Evolutionary conservation across 1,284 basidiomycete species (phyloP).

Genomic region (Mrakiaceae sp.): DNA sequence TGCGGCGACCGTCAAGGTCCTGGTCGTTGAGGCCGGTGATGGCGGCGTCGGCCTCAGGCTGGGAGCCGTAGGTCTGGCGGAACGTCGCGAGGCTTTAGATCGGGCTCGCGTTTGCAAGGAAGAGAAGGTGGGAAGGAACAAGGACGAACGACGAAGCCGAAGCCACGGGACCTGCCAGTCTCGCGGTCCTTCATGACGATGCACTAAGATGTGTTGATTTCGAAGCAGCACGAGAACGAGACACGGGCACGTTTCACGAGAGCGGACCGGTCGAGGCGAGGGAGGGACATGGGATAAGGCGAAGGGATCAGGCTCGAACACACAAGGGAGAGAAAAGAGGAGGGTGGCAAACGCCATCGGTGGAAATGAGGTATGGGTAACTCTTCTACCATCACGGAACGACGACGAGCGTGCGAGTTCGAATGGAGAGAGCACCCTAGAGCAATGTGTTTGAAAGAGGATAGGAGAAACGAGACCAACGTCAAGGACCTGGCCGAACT

Average conservation of each 20-base stretch:
- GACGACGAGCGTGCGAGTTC: too few relatives aligned
- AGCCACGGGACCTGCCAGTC: constrained; percentile 89
- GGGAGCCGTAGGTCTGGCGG: constrained; percentile 47
- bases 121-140: neutral
- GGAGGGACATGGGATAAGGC: constrained; percentile 3
- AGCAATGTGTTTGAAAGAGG: constrained; percentile 7
- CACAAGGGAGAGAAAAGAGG: constrained; percentile 11
- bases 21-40: constrained; percentile 75
- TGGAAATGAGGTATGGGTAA: neutral
- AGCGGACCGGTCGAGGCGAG: neutral
- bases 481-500: constrained; percentile 58
- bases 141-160: constrained; percentile 64
- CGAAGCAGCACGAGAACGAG: neutral
- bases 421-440: neutral
- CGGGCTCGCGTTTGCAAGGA: neutral
- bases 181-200: constrained; percentile 98
- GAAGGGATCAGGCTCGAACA: neutral
- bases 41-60: constrained; percentile 63
- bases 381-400: too few relatives aligned
- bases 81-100: neutral
- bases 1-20: constrained; percentile 83
- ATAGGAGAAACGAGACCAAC: constrained; percentile 45
- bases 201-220: constrained; percentile 41
- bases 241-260: constrained; percentile 6
- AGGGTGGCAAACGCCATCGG: constrained; percentile 1